Conservation (phyloP, 495 filamentous ascomycete genomes). For the Hyaloscypha bicolor region DNA sequence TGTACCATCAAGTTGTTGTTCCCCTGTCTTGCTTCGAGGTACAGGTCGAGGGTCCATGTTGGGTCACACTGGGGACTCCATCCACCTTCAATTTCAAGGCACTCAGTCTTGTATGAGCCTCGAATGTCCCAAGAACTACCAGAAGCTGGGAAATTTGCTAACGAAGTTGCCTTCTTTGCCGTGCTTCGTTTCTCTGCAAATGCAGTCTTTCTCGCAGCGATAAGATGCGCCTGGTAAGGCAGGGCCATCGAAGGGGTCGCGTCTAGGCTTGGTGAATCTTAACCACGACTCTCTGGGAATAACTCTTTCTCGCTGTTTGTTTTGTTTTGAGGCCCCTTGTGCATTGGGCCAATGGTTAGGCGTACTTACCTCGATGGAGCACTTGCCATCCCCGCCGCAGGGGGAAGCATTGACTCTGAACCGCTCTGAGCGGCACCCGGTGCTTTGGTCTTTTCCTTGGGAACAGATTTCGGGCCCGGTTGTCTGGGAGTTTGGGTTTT, state of each 20-base stretch:
- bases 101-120: slow-evolving; percentile 12
- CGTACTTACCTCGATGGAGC: background rate
- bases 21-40: slow-evolving; percentile 5
- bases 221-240: background rate
- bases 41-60: slow-evolving; percentile 2
- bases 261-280: background rate
- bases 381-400: background rate
- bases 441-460: background rate
- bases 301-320: slow-evolving; percentile 7
- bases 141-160: background rate
- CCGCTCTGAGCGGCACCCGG: background rate
- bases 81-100: slow-evolving; percentile 4
- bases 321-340: background rate
- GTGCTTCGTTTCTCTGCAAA: background rate
- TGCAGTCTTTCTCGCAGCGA: background rate
- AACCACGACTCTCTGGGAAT: background rate
- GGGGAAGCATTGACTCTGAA: background rate
- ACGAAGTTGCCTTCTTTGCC: background rate
- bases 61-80: background rate
- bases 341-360: background rate
- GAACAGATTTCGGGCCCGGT: background rate
- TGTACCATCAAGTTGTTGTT: slow-evolving; percentile 1
- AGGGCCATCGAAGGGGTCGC: background rate
- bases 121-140: slow-evolving; percentile 7
- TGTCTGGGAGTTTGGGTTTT: background rate